Evolutionary conservation across 2,329 filamentous ascomycete species (phyloP).

Genomic region (Fusarium algeriense): DNA sequence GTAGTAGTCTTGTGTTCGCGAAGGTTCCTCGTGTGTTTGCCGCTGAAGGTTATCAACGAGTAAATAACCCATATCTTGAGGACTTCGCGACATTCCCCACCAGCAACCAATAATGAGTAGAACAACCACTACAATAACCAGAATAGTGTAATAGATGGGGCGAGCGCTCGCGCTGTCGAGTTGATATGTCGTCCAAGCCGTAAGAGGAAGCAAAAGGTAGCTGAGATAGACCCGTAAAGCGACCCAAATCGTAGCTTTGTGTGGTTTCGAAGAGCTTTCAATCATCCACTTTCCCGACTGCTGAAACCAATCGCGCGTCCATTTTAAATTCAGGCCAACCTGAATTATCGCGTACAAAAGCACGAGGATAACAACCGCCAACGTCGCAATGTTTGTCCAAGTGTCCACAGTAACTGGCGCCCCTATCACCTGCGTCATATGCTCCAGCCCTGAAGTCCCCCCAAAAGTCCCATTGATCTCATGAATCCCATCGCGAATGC

Average conservation of each 20-base stretch:
- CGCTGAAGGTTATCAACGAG: slow-evolving; percentile 69
- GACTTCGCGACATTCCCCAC: slow-evolving; percentile 46
- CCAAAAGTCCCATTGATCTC: slow-evolving; percentile 73
- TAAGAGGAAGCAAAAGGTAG: slow-evolving; percentile 79
- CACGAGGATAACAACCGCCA: slow-evolving; percentile 68
- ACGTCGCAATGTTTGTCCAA: slow-evolving; percentile 76
- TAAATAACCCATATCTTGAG: slow-evolving; percentile 48
- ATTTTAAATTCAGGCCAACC: slow-evolving; percentile 46
- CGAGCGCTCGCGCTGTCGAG: slow-evolving; percentile 53
- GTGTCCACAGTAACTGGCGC: slow-evolving; percentile 71
- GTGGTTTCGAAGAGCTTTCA: slow-evolving; percentile 40
- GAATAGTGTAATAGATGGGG: slow-evolving; percentile 53
- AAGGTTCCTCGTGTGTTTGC: slow-evolving; percentile 63
- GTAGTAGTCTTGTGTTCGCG: slow-evolving; percentile 64
- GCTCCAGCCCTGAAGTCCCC: slow-evolving; percentile 67
- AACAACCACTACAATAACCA: slow-evolving; percentile 33
- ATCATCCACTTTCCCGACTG: slow-evolving; percentile 50
- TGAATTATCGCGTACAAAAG: slow-evolving; percentile 69
- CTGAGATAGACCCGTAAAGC: slow-evolving; percentile 78
- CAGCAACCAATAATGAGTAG: slow-evolving; percentile 44
- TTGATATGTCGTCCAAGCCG: slow-evolving; percentile 80
- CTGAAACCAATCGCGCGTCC: slow-evolving; percentile 57
- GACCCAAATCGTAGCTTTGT: slow-evolving; percentile 58
- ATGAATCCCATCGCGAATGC: slow-evolving; percentile 69
- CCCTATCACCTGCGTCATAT: slow-evolving; percentile 76